Evolutionary conservation across 1,139 yeast genomes (phyloP), one percentile per base, ranked within the genome.

Genomic region (Magnusiomyces paraingens): DNA sequence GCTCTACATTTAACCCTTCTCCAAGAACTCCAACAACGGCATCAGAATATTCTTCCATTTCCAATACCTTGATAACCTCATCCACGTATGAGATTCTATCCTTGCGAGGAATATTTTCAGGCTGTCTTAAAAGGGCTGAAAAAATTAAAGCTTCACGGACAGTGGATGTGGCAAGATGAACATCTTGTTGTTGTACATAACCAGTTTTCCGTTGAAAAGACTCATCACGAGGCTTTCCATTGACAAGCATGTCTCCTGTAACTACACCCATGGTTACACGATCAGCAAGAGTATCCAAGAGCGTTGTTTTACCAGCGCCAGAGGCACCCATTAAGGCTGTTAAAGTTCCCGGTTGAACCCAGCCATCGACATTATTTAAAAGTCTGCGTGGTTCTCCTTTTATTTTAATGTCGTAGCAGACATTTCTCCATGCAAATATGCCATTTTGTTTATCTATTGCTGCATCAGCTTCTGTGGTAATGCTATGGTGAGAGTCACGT

Each of bases 221-320:
- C 51, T 76, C 69, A 60, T 83, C 88, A 65, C 86, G 77, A 42
- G 78, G 71, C 52, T 74, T 74, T 54, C 89, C 89, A 67, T 84
- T 83, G 51, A 84, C 88, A 69, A 82, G 80, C 74, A 85, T 78
- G 57, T 76, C 75, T 66, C 91, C 91, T 39, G 86, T 77, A 52
- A 84, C 82, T 44, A 81, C 82, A 70, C 91, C 91, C 73, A 79
- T 76, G 21, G 88, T 83, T 42, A 83, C 82, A 70, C 91, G 80
- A 60, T 82, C 83, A 22, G 89, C 86, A 59, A 84, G 73, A 59
- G 84, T 84, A 69, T 84, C 86, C 59, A 84, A 72, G 47, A 80
- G 64, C 0, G 91, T 84, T 15, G 91, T 84, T 65, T 84, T 84
- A 73, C 91, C 91, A 52, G 91, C 91, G 70, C 91, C 91, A n/a